Conservation (phyloP, 2,329 filamentous ascomycete genomes). For the Orbilia brochopaga region DNA sequence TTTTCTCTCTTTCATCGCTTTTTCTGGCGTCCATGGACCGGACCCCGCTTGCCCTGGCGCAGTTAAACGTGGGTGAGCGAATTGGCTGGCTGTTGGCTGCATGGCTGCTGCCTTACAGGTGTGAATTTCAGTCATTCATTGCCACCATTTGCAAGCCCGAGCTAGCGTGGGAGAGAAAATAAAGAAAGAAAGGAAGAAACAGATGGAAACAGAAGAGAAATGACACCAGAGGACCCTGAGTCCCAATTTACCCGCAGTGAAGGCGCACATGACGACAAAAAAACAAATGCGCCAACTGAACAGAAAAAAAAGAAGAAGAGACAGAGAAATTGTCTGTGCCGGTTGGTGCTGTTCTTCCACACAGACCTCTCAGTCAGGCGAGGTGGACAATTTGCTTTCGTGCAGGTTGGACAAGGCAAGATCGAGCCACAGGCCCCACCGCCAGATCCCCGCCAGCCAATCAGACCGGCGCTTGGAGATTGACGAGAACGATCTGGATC, state of each 20-base stretch:
- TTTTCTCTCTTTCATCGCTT: not conserved
- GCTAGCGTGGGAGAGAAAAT: no score
- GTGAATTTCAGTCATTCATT: not conserved
- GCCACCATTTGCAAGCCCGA: not conserved
- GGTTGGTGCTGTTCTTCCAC: no score
- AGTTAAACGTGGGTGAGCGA: not conserved
- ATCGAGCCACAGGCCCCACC: constrained; percentile 45
- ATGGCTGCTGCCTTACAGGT: constrained; percentile 3
- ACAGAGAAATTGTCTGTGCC: no score
- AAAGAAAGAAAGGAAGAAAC: no score
- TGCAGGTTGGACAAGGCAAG: constrained; percentile 50
- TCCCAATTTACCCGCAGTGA: constrained; percentile 46
- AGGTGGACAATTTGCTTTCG: constrained; percentile 50
- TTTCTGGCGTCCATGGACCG: not conserved
- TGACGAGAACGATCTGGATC: constrained; percentile 52
- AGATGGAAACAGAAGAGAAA: constrained; percentile 20
- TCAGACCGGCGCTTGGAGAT: constrained; percentile 47
- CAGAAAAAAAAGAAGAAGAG: constrained; percentile 39
- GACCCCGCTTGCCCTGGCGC: not conserved
- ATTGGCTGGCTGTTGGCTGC: not conserved
- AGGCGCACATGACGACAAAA: constrained; percentile 42
- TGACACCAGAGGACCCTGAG: constrained; percentile 21
- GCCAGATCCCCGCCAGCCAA: constrained; percentile 26
- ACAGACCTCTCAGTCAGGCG: no score
- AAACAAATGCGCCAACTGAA: constrained; percentile 16